Evolutionary conservation across 208 protist species (phyloP).

Genomic region (Leishmania lainsoni): DNA sequence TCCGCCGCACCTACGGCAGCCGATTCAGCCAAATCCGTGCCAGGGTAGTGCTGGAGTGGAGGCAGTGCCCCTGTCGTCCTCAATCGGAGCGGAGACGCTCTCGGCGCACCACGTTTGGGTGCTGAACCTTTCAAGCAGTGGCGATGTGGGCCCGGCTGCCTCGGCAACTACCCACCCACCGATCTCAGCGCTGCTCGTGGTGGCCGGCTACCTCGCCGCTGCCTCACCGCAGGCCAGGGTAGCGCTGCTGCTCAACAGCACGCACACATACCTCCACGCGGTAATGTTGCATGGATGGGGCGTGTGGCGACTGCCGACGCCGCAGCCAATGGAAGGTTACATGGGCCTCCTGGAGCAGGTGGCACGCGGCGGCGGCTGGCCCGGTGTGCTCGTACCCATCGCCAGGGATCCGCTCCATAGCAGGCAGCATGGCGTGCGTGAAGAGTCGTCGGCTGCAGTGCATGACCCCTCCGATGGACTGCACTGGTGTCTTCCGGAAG

Average conservation of each 20-base stretch:
- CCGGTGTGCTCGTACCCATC: conserved; percentile 34
- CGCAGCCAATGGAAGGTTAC: conserved; percentile 33
- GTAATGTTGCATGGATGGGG: conserved; percentile 68
- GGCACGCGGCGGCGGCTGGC: conserved; percentile 50
- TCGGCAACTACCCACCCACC: conserved; percentile 16
- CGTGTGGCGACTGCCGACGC: conserved; percentile 54
- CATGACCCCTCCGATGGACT: conserved; percentile 28
- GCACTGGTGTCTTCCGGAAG: conserved; percentile 62
- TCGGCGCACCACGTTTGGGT: conserved; percentile 77
- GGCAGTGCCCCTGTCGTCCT: neutral
- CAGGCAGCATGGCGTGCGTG: neutral
- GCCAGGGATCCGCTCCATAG: neutral
- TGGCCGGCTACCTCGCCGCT: conserved; percentile 69
- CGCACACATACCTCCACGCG: conserved; percentile 54
- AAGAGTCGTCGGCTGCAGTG: neutral
- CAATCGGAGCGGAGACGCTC: conserved; percentile 22
- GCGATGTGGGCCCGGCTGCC: neutral
- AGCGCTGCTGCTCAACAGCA: conserved; percentile 53
- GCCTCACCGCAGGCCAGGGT: conserved; percentile 46
- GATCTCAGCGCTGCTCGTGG: conserved; percentile 38
- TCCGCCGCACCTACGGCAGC: conserved; percentile 19
- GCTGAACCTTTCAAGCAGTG: conserved; percentile 28
- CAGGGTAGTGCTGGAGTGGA: neutral
- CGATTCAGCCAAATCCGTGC: neutral
- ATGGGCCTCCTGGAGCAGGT: conserved; percentile 47